phyloP scores from a whole-genome alignment of 331 rosid species.

The Pyrus hybrid region DNA sequence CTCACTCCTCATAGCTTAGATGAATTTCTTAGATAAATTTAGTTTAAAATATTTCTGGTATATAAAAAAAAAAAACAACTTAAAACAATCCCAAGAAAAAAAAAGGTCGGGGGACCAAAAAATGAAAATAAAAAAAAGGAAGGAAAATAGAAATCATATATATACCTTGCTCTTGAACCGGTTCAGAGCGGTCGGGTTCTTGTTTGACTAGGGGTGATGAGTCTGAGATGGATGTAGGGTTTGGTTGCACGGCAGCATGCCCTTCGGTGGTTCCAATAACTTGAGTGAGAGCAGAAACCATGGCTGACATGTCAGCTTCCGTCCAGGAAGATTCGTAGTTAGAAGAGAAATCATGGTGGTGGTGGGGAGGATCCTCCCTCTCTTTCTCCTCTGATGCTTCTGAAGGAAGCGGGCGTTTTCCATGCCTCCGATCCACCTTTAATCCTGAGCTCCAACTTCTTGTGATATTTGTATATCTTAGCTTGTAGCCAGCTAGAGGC shows the following conservation, averaged over 20 bases:
- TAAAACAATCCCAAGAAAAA: background rate
- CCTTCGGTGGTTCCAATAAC: slow-evolving; percentile 31
- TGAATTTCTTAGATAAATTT: background rate
- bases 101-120: background rate
- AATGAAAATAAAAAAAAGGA: background rate
- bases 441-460: background rate
- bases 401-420: slow-evolving; percentile 64
- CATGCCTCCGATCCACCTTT: slow-evolving; percentile 88
- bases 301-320: slow-evolving; percentile 47
- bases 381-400: slow-evolving; percentile 66
- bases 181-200: slow-evolving; percentile 28
- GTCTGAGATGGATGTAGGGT: slow-evolving; percentile 3
- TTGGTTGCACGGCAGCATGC: slow-evolving; percentile 27
- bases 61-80: background rate
- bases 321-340: slow-evolving; percentile 34
- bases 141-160: background rate
- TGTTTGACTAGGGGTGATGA: slow-evolving; percentile 12
- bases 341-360: slow-evolving; percentile 20
- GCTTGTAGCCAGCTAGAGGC: background rate
- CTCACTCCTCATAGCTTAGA: too few species aligned
- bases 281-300: slow-evolving; percentile 55
- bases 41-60: too few species aligned
- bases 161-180: slow-evolving; percentile 47
- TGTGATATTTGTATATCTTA: background rate
- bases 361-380: background rate